phyloP scores from a whole-genome alignment of 768 basidiomycete species.

The Cyclocybe cylindracea region DNA sequence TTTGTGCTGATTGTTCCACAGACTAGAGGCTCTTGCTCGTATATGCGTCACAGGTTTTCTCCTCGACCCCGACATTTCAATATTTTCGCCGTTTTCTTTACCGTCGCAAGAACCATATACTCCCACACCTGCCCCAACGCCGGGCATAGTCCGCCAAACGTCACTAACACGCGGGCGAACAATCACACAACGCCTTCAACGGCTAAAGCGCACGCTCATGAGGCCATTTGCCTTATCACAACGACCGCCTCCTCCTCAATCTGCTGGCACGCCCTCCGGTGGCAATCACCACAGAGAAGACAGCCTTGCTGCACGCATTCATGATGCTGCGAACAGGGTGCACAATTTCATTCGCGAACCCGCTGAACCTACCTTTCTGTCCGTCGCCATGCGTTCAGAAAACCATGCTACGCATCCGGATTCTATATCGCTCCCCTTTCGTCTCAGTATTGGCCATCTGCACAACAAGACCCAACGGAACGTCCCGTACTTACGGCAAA shows the following conservation, averaged over 20 bases:
- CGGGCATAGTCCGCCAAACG: constrained; percentile 31
- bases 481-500: constrained; percentile 88
- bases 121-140: constrained; percentile 26
- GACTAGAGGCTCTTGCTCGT: constrained; percentile 83
- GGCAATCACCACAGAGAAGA: constrained; percentile 18
- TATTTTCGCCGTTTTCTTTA: constrained; percentile 48
- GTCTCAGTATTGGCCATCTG: constrained; percentile 54
- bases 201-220: constrained; percentile 45
- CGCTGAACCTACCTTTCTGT: constrained; percentile 49
- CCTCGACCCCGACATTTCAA: constrained; percentile 76
- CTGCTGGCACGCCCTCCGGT: constrained; percentile 19
- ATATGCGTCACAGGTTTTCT: constrained; percentile 90
- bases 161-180: constrained; percentile 47
- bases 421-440: constrained; percentile 59
- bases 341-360: constrained; percentile 45
- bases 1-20: constrained; percentile 29
- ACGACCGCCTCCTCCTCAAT: constrained; percentile 26
- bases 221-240: constrained; percentile 55
- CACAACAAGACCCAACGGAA: constrained; percentile 62
- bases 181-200: constrained; percentile 44
- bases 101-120: constrained; percentile 32
- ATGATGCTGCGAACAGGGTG: constrained; percentile 30
- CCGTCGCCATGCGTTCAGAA: constrained; percentile 47
- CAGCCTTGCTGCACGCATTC: constrained; percentile 28
- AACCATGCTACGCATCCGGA: constrained; percentile 32